Base-by-base conservation (phyloP, 2,329 filamentous ascomycete species). In the Penicillium decumbens region DNA sequence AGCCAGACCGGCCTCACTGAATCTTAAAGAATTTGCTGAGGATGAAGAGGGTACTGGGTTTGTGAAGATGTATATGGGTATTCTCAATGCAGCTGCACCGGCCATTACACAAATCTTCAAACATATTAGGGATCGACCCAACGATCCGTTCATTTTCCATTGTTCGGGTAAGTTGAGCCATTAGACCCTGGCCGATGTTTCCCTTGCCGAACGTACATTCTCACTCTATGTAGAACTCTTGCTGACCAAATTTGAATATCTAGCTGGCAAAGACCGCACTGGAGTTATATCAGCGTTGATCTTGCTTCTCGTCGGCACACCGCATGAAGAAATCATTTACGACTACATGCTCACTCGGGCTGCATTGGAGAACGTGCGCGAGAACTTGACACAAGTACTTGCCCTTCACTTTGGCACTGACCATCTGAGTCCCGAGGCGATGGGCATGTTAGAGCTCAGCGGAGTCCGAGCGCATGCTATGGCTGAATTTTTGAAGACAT, bases 231-330 rank as follows among this genome's bases (percentile, higher is more conserved):
- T 37, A 20, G 12, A 18, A 33, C 27, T 15, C 28, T 49, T 9
- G 48, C 15, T 27, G 6, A 39, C 10, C 15, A 32, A 7, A 20
- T 30, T 32, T 18, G 9, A 12, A 33, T 20, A 15, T 45, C 85
- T 81, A 3, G 87, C 85, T 0, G 87, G 87, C n/a, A 91, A 90
- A 69, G 87, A 91, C 65, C 78, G 87, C 27, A 90, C 87, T 0
- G 87, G 87, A 1, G 77, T 90, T 3, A 68, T 89, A n/a, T 80
- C 82, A 29, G 86, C 84, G 3, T 61, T 91, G 15, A 68, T 91
- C 2, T 74, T 89, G 20, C 72, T 79, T 23, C 75, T 89, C 9
- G 81, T 81, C 12, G 82, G 81, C 4, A 80, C 86, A 0, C 68
- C 77, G 0, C 75, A 82, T 52, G 72, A 79, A 7, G 65, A 68